These are phyloP conservation scores for Ochromonas danica DNA, from an alignment of 108 stramenopile species.

Conservation along the genomic window DNA sequence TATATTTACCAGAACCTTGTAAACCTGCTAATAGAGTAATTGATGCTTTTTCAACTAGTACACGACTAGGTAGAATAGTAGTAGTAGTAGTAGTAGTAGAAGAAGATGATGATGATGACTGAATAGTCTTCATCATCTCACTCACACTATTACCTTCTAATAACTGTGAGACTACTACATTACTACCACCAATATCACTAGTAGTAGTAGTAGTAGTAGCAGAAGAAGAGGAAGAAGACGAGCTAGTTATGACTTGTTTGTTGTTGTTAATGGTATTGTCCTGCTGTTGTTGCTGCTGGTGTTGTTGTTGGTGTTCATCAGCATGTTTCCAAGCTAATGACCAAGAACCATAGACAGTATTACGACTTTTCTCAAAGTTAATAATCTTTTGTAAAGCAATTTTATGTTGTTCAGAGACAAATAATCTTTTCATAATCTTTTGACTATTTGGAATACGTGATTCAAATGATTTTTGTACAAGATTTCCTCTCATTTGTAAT, in stretches of 20 bases:
- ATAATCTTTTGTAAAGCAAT: not conserved
- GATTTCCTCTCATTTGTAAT: constrained; percentile 26
- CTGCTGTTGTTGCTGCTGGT: not conserved
- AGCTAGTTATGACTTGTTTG: no score
- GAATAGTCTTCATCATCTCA: not conserved
- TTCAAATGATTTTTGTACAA: no score
- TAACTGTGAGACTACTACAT: no score
- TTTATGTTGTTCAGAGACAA: not conserved
- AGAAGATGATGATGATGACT: not conserved
- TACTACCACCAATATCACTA: not conserved
- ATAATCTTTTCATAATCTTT: not conserved
- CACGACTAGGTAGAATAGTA: no score
- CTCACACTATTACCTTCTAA: not conserved
- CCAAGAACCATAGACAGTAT: not conserved
- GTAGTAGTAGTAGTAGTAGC: not conserved
- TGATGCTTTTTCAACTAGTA: not conserved
- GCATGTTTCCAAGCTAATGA: no score
- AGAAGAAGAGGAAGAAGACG: no score
- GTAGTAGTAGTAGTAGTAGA: not conserved
- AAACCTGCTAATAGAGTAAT: not conserved
- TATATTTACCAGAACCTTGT: not conserved
- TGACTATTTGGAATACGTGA: no score
- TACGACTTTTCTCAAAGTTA: not conserved
- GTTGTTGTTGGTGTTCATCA: not conserved
- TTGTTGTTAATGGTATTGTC: not conserved